phyloP scores from a whole-genome alignment of 2,329 filamentous ascomycete genomes.

The Cytospora piceae region DNA sequence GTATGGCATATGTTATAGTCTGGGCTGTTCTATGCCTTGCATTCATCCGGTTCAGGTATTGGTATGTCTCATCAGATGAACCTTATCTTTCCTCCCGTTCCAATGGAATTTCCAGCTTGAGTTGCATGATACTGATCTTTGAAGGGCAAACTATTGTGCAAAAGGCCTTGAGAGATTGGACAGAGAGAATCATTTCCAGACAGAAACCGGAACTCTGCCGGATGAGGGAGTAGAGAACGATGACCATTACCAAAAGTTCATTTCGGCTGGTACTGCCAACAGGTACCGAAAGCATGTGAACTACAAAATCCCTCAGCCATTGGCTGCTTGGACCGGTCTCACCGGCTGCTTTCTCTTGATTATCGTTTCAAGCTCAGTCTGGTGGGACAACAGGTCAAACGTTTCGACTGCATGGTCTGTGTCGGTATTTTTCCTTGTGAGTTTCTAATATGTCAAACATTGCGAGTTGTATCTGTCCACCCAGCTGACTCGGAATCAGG shows the following conservation, averaged over 20 bases:
- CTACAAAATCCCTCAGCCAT: constrained; percentile 19
- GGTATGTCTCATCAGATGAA: constrained; percentile 3
- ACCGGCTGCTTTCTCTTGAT: constrained; percentile 19
- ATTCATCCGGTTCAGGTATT: constrained; percentile 22
- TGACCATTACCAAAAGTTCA: constrained; percentile 11
- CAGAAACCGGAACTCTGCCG: neutral
- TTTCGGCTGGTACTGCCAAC: neutral
- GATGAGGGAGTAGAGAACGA: neutral
- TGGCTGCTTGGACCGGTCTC: constrained; percentile 19
- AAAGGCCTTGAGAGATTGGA: constrained; percentile 2
- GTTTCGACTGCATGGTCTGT: constrained; percentile 16
- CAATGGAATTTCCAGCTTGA: neutral
- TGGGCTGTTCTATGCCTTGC: constrained; percentile 21
- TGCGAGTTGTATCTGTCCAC: neutral
- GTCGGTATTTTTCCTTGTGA: constrained; percentile 19
- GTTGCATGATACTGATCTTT: neutral
- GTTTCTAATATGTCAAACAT: neutral
- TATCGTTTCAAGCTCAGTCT: constrained; percentile 20
- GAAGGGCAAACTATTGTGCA: constrained; percentile 19
- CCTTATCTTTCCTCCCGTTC: too few species aligned
- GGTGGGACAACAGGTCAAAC: constrained; percentile 10
- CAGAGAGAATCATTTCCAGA: neutral
- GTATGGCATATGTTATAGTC: constrained; percentile 25
- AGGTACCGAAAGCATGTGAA: constrained; percentile 12
- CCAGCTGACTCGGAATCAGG: neutral